Evolutionary conservation across 1,139 yeast species (phyloP).

Genomic region (Pichia cactophila): DNA sequence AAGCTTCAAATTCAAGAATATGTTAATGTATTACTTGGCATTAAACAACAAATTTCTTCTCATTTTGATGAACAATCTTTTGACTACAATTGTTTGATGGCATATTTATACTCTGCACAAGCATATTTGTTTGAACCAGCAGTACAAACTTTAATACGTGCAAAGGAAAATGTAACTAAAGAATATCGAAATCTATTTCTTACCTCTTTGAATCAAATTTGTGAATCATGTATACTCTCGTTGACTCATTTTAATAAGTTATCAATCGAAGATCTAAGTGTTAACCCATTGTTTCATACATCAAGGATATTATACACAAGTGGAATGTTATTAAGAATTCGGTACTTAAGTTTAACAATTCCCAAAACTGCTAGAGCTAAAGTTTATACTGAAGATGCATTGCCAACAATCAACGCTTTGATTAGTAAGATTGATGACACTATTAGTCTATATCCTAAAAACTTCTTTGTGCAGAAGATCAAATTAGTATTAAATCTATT

Average conservation of each 20-base stretch:
- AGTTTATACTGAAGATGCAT: slow-evolving; percentile 43
- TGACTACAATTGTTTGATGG: slow-evolving; percentile 35
- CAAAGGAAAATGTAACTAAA: slow-evolving; percentile 17
- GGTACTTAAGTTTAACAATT: slow-evolving; percentile 48
- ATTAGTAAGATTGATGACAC: slow-evolving; percentile 36
- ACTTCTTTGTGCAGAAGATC: slow-evolving; percentile 45
- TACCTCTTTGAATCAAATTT: slow-evolving; percentile 42
- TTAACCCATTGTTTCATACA: slow-evolving; percentile 55
- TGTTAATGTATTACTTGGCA: slow-evolving; percentile 34
- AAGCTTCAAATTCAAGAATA: slow-evolving; percentile 36
- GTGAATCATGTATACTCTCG: slow-evolving; percentile 47
- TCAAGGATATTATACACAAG: slow-evolving; percentile 63
- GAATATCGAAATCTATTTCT: slow-evolving; percentile 27
- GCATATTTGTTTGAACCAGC: slow-evolving; percentile 65
- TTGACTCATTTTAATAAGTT: slow-evolving; percentile 42
- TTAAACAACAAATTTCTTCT: slow-evolving; percentile 31
- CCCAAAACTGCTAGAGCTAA: slow-evolving; percentile 42
- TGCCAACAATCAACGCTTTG: slow-evolving; percentile 38
- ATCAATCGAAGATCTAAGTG: slow-evolving; percentile 38
- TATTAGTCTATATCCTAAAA: slow-evolving; percentile 35
- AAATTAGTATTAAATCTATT: slow-evolving; percentile 49
- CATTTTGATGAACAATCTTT: slow-evolving; percentile 23
- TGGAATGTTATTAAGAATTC: slow-evolving; percentile 54
- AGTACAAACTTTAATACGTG: slow-evolving; percentile 16
- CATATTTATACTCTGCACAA: slow-evolving; percentile 58